Base-by-base conservation (phyloP, 179 eudicot genomes). In the Silene vulgaris region DNA sequence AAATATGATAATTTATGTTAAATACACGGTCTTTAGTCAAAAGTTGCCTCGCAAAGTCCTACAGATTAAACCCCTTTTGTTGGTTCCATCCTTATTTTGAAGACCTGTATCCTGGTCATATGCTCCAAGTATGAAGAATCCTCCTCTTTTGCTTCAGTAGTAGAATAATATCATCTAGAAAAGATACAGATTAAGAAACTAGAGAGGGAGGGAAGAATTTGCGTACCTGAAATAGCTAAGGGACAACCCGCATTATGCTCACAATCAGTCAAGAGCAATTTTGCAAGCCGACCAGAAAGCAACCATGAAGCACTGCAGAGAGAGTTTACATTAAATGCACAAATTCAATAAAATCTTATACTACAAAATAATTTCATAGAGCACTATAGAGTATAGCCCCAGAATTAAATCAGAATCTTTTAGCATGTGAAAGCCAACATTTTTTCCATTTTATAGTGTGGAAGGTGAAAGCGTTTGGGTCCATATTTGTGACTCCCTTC, bases 231-330 rank as follows among this genome's bases (percentile, higher is more conserved):
- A 78, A 89, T 83, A 60, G 96, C 88, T 88, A 95, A 86, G 75
- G 92, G 85, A 85, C 90, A 88, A 75, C 77, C 84, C 66, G 67
- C 79, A 74, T 90, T 88, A 57, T 85, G 90, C 85, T 89, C 97
- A 84, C 96, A 90, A 84, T 95, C 99, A 72, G 88, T 83, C 85
- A 89, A 72, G 72, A 95, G 86, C 97, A 92, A 83, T 80, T 87
- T 92, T 57, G 91, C 96, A 71, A 95, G 97, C 70, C 92, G 87
- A 77, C 97, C 97, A 71, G 97, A 88, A 71, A 89, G 90, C 83
- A 88, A 75, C 96, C 93, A 89, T 8, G 97, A 85, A 71, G 88
- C 89, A 80, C 99, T 89, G 82, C 71, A 35, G 29, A 74, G 62
- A 74, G 59, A 37, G 63, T 80, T 74, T 28, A 50, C 20, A 37